A percentile compares a stretch with the other conserved stretches of the same genome.
Conservation (phyloP, 2,329 filamentous ascomycete species). For the Penicillium paneum region DNA sequence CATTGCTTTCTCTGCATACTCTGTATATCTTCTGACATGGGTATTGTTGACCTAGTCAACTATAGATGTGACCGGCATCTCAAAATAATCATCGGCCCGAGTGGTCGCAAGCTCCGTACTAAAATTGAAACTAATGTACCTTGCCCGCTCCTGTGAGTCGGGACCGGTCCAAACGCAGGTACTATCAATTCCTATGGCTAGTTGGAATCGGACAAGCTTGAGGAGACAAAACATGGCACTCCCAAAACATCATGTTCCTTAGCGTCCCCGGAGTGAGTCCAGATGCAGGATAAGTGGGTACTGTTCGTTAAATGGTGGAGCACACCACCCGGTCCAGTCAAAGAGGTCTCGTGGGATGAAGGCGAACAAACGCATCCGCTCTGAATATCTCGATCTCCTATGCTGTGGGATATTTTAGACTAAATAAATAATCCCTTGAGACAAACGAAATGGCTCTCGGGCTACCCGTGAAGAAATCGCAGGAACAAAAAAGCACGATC, state of each 20-base stretch:
- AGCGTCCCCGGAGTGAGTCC: slow-evolving; percentile 1
- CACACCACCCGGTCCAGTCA: not conserved
- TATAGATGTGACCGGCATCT: slow-evolving; percentile 3
- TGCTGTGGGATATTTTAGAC: not conserved
- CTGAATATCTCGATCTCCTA: not conserved
- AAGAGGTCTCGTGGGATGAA: not conserved
- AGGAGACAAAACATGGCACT: not conserved
- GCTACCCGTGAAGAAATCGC: not conserved
- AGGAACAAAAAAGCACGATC: not conserved
- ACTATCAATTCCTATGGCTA: slow-evolving; percentile 1
- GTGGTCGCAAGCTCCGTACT: not conserved
- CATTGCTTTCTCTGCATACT: not conserved
- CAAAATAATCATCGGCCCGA: slow-evolving; percentile 7
- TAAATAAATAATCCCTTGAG: too few species aligned
- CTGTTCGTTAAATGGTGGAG: slow-evolving; percentile 11
- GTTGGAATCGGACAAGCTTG: not conserved
- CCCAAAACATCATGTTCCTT: slow-evolving; percentile 3
- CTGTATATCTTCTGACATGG: not conserved
- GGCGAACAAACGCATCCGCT: not conserved
- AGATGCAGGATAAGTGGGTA: slow-evolving; percentile 9
- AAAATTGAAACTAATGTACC: slow-evolving; percentile 5
- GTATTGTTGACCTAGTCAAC: not conserved
- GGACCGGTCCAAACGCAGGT: slow-evolving; percentile 10
- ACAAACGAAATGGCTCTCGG: not conserved
- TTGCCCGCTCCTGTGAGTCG: not conserved